Conservation (phyloP, 495 filamentous ascomycete genomes). For the Apodospora peruviana region DNA sequence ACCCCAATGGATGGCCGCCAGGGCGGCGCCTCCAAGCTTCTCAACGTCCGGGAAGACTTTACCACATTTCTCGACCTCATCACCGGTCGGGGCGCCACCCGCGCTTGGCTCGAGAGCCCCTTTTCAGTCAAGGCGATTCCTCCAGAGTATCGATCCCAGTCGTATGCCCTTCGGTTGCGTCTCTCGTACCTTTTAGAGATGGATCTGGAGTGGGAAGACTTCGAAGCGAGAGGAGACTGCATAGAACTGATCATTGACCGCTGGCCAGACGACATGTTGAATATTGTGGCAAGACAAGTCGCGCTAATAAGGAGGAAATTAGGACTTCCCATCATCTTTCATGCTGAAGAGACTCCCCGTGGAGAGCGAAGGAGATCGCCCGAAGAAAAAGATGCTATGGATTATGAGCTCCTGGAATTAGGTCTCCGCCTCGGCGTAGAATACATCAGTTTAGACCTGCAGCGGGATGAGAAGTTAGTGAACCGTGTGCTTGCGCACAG, state of each 20-base stretch:
- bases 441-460: conserved; percentile 63
- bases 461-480: conserved; percentile 46
- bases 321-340: conserved; percentile 63
- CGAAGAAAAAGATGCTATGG: conserved; percentile 42
- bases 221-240: conserved; percentile 66
- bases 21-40: conserved; percentile 51
- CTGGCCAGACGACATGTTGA: conserved; percentile 47
- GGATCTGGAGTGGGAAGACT: conserved; percentile 51
- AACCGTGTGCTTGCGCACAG: conserved; percentile 49
- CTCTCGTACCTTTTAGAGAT: conserved; percentile 54
- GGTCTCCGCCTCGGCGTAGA: conserved; percentile 69
- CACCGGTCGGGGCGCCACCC: conserved; percentile 50
- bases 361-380: conserved; percentile 33
- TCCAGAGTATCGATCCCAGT: conserved; percentile 58
- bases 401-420: conserved; percentile 58
- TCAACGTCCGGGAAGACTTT: conserved; percentile 69
- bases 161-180: conserved; percentile 59
- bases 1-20: conserved; percentile 28
- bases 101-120: conserved; percentile 59
- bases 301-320: conserved; percentile 59
- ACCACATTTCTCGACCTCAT: conserved; percentile 64
- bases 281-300: conserved; percentile 50
- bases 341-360: conserved; percentile 51
- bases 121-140: conserved; percentile 67
- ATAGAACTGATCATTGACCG: conserved; percentile 67